These are phyloP conservation scores for Somion occarium DNA, from an alignment of 1,284 basidiomycete species.

Conservation along the genomic window DNA sequence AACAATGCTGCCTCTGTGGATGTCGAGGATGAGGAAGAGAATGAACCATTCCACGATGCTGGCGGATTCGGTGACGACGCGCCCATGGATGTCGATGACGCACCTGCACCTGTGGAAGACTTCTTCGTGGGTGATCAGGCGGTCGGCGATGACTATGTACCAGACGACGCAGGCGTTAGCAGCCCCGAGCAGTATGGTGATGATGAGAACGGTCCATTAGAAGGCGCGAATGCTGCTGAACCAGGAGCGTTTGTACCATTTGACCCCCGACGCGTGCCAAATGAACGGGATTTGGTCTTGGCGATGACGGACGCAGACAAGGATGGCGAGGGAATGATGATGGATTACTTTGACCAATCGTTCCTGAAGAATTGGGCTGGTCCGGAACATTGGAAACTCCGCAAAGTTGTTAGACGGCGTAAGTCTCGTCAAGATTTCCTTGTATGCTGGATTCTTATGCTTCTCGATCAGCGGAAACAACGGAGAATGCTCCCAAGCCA, in stretches of 20 bases:
- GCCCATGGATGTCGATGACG: conserved; percentile 42
- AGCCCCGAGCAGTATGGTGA: conserved; percentile 42
- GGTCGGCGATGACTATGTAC: conserved; percentile 42
- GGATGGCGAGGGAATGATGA: conserved; percentile 53
- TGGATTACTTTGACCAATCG: conserved; percentile 93
- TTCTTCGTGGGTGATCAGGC: conserved; percentile 76
- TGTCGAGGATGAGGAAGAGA: conserved; percentile 40
- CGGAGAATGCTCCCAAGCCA: conserved; percentile 47
- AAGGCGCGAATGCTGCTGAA: conserved; percentile 17
- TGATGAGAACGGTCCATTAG: conserved; percentile 32
- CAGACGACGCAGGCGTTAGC: conserved; percentile 32
- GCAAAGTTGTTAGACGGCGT: conserved; percentile 74
- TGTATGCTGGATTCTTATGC: conserved; percentile 4
- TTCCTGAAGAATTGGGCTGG: conserved; percentile 97
- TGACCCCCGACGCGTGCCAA: conserved; percentile 70
- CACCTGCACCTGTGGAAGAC: conserved; percentile 55
- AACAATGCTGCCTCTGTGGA: conserved; percentile 37
- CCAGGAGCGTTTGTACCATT: conserved; percentile 57
- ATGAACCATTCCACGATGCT: conserved; percentile 32
- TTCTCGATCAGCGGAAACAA: conserved; percentile 39
- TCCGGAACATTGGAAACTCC: conserved; percentile 96
- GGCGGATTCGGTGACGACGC: conserved; percentile 27
- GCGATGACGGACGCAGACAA: conserved; percentile 72
- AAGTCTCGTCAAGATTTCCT: conserved; percentile 23
- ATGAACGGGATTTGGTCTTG: conserved; percentile 77